Percentiles rank a stretch among this genome's conserved stretches.
Conservation (phyloP, 2,329 filamentous ascomycete species). For the Coniochaeta pulveracea region DNA sequence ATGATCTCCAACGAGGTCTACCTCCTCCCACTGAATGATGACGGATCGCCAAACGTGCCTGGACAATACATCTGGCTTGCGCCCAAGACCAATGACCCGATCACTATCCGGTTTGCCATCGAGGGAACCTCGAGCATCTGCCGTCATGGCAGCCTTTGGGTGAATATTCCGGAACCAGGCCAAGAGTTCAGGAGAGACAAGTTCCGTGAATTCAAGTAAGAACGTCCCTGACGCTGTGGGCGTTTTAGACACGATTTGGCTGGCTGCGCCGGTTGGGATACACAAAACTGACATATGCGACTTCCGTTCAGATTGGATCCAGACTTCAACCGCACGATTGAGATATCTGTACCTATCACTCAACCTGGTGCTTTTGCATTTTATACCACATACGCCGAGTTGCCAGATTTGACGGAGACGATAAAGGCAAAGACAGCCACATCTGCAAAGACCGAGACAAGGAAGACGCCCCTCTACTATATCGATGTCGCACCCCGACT, state of each 20-base stretch:
- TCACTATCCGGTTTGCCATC: conserved; percentile 78
- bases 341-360: conserved; percentile 80
- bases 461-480: conserved; percentile 71
- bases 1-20: conserved; percentile 67
- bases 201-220: conserved; percentile 85
- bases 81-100: conserved; percentile 58
- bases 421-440: conserved; percentile 32
- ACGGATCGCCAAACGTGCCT: conserved; percentile 80
- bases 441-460: conserved; percentile 37
- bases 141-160: conserved; percentile 87
- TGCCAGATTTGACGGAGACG: conserved; percentile 63
- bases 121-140: conserved; percentile 95
- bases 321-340: conserved; percentile 83
- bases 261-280: neutral
- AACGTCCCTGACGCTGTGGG: conserved; percentile 8
- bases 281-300: conserved; percentile 6
- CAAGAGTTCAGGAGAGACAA: conserved; percentile 63
- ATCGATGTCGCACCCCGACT: conserved; percentile 85
- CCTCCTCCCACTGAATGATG: conserved; percentile 80
- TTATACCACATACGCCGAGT: conserved; percentile 82
- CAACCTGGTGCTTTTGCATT: conserved; percentile 83
- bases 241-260: too few species aligned
- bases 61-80: conserved; percentile 89
- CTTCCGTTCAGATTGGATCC: conserved; percentile 56
- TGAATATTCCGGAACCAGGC: conserved; percentile 79